Evolutionary conservation across 306 rosid species (phyloP).

Genomic region (Biancaea sappan): DNA sequence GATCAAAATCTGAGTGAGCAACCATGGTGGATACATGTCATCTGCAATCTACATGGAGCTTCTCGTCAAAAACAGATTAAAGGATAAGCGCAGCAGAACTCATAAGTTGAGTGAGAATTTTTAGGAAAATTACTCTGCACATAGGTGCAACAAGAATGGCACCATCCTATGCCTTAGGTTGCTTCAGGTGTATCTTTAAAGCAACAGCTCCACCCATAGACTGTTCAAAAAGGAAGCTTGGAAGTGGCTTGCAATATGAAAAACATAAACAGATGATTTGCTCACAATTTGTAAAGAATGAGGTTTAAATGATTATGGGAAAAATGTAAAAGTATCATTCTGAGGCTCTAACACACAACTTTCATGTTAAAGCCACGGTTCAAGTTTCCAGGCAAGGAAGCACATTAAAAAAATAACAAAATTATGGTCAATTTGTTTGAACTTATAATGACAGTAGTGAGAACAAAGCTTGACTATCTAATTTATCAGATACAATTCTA

Average conservation of each 20-base stretch:
- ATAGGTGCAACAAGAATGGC: constrained; percentile 95
- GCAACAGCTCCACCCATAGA: constrained; percentile 98
- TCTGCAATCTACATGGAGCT: constrained; percentile 76
- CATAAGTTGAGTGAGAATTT: constrained; percentile 31
- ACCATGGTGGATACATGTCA: constrained; percentile 79
- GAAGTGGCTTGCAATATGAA: constrained; percentile 42
- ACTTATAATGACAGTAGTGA: not conserved
- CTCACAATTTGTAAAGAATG: constrained; percentile 19
- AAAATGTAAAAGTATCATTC: not conserved
- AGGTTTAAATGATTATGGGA: not conserved
- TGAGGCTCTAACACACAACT: not conserved
- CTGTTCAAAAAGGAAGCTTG: constrained; percentile 82
- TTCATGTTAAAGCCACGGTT: constrained; percentile 17
- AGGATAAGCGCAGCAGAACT: not conserved
- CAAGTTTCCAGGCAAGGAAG: constrained; percentile 5
- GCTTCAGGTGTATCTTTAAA: constrained; percentile 76
- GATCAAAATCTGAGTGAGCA: constrained; percentile 58
- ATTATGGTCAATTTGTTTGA: not conserved
- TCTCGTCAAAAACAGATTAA: constrained; percentile 34
- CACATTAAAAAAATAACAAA: not conserved
- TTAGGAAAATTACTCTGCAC: constrained; percentile 76
- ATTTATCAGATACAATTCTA: constrained; percentile 23
- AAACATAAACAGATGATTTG: constrained; percentile 8
- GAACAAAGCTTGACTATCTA: not conserved
- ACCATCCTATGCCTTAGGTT: constrained; percentile 80